phyloP scores from a whole-genome alignment of 2,329 filamentous ascomycete genomes.

The Nannizziopsis barbatae region DNA sequence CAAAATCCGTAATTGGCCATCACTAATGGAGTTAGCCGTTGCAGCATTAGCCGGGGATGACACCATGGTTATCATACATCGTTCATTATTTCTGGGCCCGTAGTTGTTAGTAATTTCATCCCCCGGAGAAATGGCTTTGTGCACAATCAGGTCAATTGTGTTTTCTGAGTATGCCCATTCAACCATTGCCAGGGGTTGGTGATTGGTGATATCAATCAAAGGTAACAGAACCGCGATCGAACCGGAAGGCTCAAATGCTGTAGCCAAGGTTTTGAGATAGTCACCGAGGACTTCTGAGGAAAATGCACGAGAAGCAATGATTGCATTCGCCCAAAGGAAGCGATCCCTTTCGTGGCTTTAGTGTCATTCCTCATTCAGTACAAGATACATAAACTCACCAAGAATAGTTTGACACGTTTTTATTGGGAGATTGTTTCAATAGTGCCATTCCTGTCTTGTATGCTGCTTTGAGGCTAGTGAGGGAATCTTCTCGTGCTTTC shows the following conservation, averaged over 20 bases:
- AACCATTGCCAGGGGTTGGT: slow-evolving; percentile 50
- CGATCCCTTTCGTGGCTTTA: slow-evolving; percentile 26
- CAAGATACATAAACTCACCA: slow-evolving; percentile 25
- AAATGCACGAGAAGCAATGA: slow-evolving; percentile 36
- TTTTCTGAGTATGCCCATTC: slow-evolving; percentile 44
- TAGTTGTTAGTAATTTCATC: slow-evolving; percentile 58
- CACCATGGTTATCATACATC: slow-evolving; percentile 32
- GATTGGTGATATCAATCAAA: slow-evolving; percentile 61
- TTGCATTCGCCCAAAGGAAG: slow-evolving; percentile 38
- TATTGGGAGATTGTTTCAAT: slow-evolving; percentile 21
- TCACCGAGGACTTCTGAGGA: slow-evolving; percentile 34
- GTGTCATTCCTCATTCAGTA: slow-evolving; percentile 9
- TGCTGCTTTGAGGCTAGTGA: slow-evolving; percentile 28
- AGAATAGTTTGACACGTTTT: slow-evolving; percentile 22
- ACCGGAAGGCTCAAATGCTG: slow-evolving; percentile 34
- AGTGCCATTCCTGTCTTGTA: slow-evolving; percentile 26
- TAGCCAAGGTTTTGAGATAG: slow-evolving; percentile 20
- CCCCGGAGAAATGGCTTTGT: slow-evolving; percentile 41
- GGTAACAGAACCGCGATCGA: slow-evolving; percentile 60
- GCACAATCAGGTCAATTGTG: slow-evolving; percentile 33
- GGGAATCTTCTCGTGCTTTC: slow-evolving; percentile 25
- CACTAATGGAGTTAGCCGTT: slow-evolving; percentile 20
- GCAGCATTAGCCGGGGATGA: background rate
- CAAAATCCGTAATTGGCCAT: slow-evolving; percentile 40
- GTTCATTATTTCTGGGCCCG: slow-evolving; percentile 63